These are phyloP conservation scores for Cordyceps javanica DNA, from an alignment of 2,329 filamentous ascomycete species.

Conservation along the genomic window DNA sequence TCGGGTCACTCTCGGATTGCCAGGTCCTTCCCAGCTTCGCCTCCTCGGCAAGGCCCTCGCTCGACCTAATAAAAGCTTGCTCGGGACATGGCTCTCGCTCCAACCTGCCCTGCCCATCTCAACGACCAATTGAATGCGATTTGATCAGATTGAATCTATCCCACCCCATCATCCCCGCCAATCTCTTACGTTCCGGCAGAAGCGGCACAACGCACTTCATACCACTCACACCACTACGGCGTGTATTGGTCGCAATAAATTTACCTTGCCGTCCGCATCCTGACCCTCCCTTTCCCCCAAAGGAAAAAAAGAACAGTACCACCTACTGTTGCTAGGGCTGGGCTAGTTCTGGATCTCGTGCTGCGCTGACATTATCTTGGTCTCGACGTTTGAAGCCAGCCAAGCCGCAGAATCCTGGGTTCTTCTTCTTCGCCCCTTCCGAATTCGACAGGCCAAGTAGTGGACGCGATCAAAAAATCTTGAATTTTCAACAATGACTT, in stretches of 20 bases:
- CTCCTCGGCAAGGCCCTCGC: not conserved
- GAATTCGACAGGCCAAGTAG: not conserved
- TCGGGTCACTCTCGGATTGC: not conserved
- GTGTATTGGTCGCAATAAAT: too few relatives aligned
- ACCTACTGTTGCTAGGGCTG: too few relatives aligned
- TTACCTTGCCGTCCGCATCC: too few relatives aligned
- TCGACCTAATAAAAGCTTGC: not conserved
- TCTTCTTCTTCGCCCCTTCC: not conserved
- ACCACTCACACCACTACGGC: too few relatives aligned
- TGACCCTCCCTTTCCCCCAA: too few relatives aligned
- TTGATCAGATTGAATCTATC: too few relatives aligned
- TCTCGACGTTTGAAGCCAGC: not conserved
- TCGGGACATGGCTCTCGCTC: not conserved
- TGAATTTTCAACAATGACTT: not conserved
- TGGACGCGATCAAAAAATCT: not conserved
- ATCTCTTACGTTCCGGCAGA: too few relatives aligned
- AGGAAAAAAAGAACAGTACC: too few relatives aligned
- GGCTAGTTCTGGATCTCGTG: not conserved
- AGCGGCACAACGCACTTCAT: too few relatives aligned
- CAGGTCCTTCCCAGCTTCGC: not conserved
- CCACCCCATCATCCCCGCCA: too few relatives aligned
- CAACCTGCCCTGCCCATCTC: not conserved
- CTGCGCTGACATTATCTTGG: not conserved
- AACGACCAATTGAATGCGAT: not conserved
- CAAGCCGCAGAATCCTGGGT: not conserved